phyloP scores from a whole-genome alignment of 495 filamentous ascomycete species.

The Xylaria curta region DNA sequence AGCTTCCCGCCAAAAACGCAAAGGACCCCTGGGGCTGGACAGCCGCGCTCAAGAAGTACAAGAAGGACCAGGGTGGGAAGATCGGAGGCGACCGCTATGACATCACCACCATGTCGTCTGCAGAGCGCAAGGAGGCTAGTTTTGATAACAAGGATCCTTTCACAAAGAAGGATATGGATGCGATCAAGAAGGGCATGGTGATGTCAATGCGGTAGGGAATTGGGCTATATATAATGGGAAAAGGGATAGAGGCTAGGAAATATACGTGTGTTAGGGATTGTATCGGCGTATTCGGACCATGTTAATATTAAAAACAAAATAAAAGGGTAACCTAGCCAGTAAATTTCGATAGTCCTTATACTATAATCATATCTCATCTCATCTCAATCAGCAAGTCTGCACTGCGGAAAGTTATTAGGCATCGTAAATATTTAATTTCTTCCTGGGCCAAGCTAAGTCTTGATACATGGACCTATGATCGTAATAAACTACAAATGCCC shows the following conservation, averaged over 20 bases:
- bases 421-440: not conserved
- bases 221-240: not conserved
- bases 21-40: slow-evolving; percentile 38
- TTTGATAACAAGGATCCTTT: slow-evolving; percentile 43
- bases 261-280: not conserved
- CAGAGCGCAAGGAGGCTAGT: slow-evolving; percentile 35
- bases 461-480: slow-evolving; percentile 30
- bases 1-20: slow-evolving; percentile 35
- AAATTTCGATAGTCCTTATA: not conserved
- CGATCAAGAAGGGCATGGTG: slow-evolving; percentile 41
- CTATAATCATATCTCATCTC: not conserved
- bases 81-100: slow-evolving; percentile 47
- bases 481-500: slow-evolving; percentile 72
- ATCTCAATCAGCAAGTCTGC: not conserved
- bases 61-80: not conserved
- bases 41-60: slow-evolving; percentile 28
- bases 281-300: not conserved
- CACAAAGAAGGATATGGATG: slow-evolving; percentile 35
- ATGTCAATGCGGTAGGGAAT: slow-evolving; percentile 25
- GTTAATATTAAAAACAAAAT: not conserved
- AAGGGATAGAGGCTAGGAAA: not conserved
- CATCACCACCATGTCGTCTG: slow-evolving; percentile 42
- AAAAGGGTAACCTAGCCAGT: slow-evolving; percentile 7
- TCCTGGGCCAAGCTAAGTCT: not conserved
- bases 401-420: not conserved